phyloP scores from a whole-genome alignment of 306 rosid species.

The Dalbergia cochinchinensis region DNA sequence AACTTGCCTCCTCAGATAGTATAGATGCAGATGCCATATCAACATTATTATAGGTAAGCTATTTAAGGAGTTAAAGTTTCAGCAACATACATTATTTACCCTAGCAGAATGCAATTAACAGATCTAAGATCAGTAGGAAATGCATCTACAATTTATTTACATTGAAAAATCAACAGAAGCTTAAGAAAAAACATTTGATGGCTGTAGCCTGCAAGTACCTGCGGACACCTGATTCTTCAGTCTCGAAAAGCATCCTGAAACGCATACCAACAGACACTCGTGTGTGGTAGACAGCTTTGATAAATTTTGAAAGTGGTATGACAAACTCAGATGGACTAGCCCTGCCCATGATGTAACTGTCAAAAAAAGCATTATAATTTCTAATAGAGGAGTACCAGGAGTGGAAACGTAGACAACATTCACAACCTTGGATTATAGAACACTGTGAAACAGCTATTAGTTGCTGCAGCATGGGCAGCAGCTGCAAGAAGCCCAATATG shows the following conservation, averaged over 20 bases:
- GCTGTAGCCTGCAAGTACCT: constrained; percentile 54
- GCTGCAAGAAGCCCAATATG: constrained; percentile 96
- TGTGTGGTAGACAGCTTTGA: constrained; percentile 89
- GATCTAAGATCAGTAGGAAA: constrained; percentile 19
- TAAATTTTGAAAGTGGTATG: constrained; percentile 80
- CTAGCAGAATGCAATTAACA: background rate
- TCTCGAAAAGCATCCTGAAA: constrained; percentile 90
- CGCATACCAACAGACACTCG: constrained; percentile 96
- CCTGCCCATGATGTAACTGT: constrained; percentile 59
- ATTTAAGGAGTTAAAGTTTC: constrained; percentile 15
- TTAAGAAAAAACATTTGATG: background rate
- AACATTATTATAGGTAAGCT: constrained; percentile 6
- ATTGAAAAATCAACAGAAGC: background rate
- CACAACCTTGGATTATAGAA: constrained; percentile 89
- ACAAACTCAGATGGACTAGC: constrained; percentile 94
- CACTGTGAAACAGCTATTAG: constrained; percentile 88
- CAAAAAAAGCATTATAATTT: constrained; percentile 37
- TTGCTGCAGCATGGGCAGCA: constrained; percentile 94
- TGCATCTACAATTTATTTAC: background rate
- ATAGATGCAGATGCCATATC: constrained; percentile 26
- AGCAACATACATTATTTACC: background rate
- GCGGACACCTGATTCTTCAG: constrained; percentile 92
- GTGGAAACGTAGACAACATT: constrained; percentile 29
- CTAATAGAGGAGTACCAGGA: background rate
- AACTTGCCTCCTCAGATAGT: constrained; percentile 23